A percentile compares a stretch with the other conserved stretches of the same genome.
These are phyloP conservation scores for Phialocephala subalpina DNA, from an alignment of 2,329 filamentous ascomycete species.

Conservation along the genomic window DNA sequence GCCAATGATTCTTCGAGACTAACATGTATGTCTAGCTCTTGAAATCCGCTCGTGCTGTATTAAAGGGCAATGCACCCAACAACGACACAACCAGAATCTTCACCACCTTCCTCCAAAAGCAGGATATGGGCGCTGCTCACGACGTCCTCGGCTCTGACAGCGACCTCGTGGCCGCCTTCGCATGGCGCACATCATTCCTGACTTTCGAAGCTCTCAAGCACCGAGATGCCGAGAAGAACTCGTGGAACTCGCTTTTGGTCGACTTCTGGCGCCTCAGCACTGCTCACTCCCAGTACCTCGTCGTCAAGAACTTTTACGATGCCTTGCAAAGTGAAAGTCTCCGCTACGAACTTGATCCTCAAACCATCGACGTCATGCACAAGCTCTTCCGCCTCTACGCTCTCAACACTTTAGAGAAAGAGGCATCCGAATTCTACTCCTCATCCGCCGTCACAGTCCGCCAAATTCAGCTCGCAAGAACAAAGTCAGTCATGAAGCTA, in stretches of 20 bases:
- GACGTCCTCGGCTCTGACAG: slow-evolving; percentile 75
- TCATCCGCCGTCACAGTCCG: slow-evolving; percentile 73
- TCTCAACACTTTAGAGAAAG: slow-evolving; percentile 71
- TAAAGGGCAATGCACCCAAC: slow-evolving; percentile 67
- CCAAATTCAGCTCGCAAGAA: slow-evolving; percentile 75
- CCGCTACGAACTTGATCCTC: slow-evolving; percentile 60
- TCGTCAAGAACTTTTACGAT: slow-evolving; percentile 82
- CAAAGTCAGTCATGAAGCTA: slow-evolving; percentile 72
- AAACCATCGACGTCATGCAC: slow-evolving; percentile 66
- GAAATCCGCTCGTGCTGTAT: slow-evolving; percentile 75
- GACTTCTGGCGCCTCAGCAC: slow-evolving; percentile 81
- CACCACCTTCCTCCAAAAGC: slow-evolving; percentile 67
- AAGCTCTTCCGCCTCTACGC: slow-evolving; percentile 73
- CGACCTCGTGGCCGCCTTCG: slow-evolving; percentile 77
- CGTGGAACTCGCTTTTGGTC: slow-evolving; percentile 80
- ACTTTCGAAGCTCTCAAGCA: slow-evolving; percentile 80
- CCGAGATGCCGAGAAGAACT: slow-evolving; percentile 76
- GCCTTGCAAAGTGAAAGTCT: slow-evolving; percentile 65
- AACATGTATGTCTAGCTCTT: slow-evolving; percentile 57
- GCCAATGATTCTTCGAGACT: not conserved
- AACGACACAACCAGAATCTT: slow-evolving; percentile 77
- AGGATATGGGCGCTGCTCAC: slow-evolving; percentile 76
- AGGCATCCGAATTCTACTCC: slow-evolving; percentile 77
- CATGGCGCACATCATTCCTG: slow-evolving; percentile 77
- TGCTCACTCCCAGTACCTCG: slow-evolving; percentile 78